Base-by-base conservation (phyloP, 805 yeast species). In the Myxozyma monticola region DNA sequence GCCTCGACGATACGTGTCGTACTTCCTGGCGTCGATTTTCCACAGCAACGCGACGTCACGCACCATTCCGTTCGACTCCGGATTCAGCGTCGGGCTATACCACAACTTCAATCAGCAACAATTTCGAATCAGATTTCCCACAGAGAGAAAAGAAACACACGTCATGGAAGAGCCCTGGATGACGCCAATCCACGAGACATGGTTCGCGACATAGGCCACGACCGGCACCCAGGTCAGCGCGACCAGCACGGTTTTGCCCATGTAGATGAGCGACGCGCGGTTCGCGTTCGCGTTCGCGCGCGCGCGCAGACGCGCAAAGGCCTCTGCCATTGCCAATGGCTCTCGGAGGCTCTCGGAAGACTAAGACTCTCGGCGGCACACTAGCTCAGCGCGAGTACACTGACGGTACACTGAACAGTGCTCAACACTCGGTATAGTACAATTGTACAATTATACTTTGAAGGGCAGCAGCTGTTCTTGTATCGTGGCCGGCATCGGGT, bases 141-240 rank as follows among this genome's bases (percentile, higher is more conserved):
- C 20, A 6, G 2, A 15, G 12, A 10, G 4, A 2, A 29, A 14
- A 21, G 35, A 39, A 18, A 51, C 57, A 36, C 36, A 52, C 57
- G 47, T 75, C 98, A 90, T 90, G 21, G 96, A 87, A 34, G 76
- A 68, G 1, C 98, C 98, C 37, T 82, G 77, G 15, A 89, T 78
- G 67, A 80, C 78, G 14, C 87, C 86, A 24, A 89, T 76, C 68
- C 81, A 88, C 44, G 78, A 81, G 9, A 82, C 81, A 63, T 84
- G 86, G 56, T 86, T 88, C 33, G 80, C 78, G 53, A 83, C 68
- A 0, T 86, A 78, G 57, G 83, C 76, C 14, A 77, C 66, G 39
- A 88, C 96, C 0, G 96, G 96, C 25, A 88, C 68, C 96, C 96
- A 89, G 15, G 85, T 70, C 14, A 78, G 57, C 42, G 76, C 71